These are phyloP conservation scores for Alectoria sarmentosa DNA, from an alignment of 495 filamentous ascomycete genomes.

Conservation along the genomic window DNA sequence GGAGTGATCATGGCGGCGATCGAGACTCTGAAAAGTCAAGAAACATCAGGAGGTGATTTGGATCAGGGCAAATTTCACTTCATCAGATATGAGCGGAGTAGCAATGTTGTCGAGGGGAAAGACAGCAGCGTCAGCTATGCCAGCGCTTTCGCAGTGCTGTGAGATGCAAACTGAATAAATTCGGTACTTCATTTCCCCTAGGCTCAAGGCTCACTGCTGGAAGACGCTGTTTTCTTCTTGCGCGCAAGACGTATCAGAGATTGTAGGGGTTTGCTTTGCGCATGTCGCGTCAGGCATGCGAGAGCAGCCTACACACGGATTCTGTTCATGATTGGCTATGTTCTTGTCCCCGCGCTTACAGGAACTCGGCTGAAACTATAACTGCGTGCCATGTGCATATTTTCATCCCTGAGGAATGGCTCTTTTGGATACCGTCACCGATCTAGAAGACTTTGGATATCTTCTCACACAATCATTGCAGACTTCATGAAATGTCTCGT, in stretches of 20 bases:
- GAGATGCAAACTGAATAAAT: neutral
- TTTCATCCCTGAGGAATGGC: neutral
- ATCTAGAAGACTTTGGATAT: neutral
- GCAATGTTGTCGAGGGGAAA: conserved; percentile 55
- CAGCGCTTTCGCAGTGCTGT: conserved; percentile 62
- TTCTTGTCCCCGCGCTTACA: neutral
- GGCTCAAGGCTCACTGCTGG: neutral
- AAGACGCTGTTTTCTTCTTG: neutral
- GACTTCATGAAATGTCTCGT: neutral
- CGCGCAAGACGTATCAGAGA: neutral
- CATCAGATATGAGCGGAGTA: conserved; percentile 86
- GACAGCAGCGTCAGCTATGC: conserved; percentile 97
- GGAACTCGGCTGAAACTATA: neutral
- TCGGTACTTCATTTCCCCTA: neutral
- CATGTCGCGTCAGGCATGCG: conserved; percentile 5
- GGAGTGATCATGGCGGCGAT: conserved; percentile 87
- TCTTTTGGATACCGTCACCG: neutral
- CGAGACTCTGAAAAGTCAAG: conserved; percentile 46
- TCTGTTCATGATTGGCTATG: neutral
- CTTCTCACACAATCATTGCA: neutral
- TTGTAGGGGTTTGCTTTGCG: conserved; percentile 7
- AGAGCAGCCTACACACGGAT: neutral
- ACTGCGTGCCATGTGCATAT: neutral
- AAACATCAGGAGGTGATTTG: conserved; percentile 25
- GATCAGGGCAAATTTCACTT: conserved; percentile 68